phyloP scores from a whole-genome alignment of 208 protist species.

The Leishmania mexicana region DNA sequence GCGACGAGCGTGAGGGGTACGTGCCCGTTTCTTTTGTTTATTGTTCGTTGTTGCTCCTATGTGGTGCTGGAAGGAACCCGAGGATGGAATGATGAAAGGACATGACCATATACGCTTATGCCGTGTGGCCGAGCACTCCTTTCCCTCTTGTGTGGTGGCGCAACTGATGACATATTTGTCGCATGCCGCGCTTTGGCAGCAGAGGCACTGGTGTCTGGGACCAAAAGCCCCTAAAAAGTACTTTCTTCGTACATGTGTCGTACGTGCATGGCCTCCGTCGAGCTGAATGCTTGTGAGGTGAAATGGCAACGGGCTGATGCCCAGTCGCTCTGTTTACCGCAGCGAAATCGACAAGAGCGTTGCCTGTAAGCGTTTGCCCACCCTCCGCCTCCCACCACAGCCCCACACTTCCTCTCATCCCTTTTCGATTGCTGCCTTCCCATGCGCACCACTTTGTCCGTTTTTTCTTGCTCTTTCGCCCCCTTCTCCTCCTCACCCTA shows the following conservation, averaged over 20 bases:
- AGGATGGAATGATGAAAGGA: background rate
- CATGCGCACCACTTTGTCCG: background rate
- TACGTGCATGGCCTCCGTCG: background rate
- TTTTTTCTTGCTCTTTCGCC: background rate
- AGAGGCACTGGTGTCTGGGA: background rate
- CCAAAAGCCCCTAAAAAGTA: background rate
- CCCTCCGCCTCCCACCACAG: background rate
- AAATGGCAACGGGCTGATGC: background rate
- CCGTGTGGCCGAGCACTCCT: background rate
- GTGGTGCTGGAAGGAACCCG: background rate
- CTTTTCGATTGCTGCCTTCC: slow-evolving; percentile 6
- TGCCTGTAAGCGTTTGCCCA: background rate
- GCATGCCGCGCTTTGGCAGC: background rate
- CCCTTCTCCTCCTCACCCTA: background rate
- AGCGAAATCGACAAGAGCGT: background rate
- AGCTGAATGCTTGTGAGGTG: background rate
- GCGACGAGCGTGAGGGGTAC: slow-evolving; percentile 24
- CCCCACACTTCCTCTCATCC: background rate
- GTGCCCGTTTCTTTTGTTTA: background rate
- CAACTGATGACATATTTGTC: background rate
- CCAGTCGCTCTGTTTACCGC: slow-evolving; percentile 3
- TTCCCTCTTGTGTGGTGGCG: background rate
- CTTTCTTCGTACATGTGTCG: background rate
- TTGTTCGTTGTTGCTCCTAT: background rate
- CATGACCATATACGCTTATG: background rate